phyloP scores from a whole-genome alignment of 2,329 filamentous ascomycete genomes.

The Alternaria gansuensis region DNA sequence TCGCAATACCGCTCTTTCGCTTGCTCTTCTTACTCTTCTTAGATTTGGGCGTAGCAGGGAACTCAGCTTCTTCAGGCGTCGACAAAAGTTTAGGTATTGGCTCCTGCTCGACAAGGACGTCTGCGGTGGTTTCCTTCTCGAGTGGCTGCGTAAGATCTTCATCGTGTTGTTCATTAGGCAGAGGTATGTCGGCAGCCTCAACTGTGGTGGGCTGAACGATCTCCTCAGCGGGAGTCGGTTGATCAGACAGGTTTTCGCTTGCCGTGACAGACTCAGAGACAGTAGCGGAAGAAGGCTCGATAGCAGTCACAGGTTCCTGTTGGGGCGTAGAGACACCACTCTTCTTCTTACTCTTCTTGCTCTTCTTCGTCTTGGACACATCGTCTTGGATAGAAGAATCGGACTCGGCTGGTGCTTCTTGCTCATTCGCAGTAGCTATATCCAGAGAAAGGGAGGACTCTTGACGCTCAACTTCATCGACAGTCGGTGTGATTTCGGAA shows the following conservation, averaged over 20 bases:
- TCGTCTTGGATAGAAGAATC: slow-evolving; percentile 14
- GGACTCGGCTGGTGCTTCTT: slow-evolving; percentile 1
- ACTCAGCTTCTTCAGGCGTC: neutral
- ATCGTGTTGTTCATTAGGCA: slow-evolving; percentile 3
- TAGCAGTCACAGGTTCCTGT: slow-evolving; percentile 5
- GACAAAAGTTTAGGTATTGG: neutral
- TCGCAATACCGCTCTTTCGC: slow-evolving; percentile 12
- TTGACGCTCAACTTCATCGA: neutral
- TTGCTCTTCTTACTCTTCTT: slow-evolving; percentile 22
- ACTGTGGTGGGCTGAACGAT: neutral
- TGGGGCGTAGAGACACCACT: slow-evolving; percentile 24
- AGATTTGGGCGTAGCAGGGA: slow-evolving; percentile 6
- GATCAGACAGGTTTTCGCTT: neutral
- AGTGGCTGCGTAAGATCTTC: slow-evolving; percentile 8
- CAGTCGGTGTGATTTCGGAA: neutral
- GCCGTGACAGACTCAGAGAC: neutral
- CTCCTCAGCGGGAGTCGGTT: neutral
- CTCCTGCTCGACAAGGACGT: neutral
- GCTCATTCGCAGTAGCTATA: neutral
- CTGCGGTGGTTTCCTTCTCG: neutral
- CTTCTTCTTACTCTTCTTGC: slow-evolving; percentile 35
- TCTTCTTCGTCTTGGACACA: slow-evolving; percentile 33
- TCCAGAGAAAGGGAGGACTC: neutral
- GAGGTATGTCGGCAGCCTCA: slow-evolving; percentile 7
- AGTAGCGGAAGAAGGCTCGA: slow-evolving; percentile 9